Conservation (phyloP, 164 flowering plant genomes). For the Tetracentron sinense region DNA sequence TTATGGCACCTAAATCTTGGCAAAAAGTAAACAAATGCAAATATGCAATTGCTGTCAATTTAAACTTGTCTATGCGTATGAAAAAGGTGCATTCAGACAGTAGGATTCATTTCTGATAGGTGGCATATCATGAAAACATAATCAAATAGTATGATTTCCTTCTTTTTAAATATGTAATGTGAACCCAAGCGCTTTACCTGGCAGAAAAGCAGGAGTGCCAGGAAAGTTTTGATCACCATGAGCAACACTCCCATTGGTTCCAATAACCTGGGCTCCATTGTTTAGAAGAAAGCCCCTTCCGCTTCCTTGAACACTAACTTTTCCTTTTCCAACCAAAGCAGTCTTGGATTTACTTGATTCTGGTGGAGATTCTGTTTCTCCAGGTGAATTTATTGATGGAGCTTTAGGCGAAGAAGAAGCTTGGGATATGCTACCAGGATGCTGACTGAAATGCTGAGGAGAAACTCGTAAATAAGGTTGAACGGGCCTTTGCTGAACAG, state of each 20-base stretch:
- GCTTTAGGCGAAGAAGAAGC: conserved; percentile 50
- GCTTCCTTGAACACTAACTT: conserved; percentile 46
- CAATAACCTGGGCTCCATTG: conserved; percentile 70
- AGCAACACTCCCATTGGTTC: conserved; percentile 57
- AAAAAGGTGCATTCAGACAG: too few species aligned
- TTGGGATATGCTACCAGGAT: conserved; percentile 43
- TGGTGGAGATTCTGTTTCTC: conserved; percentile 46
- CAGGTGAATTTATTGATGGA: conserved; percentile 36
- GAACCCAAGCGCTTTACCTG: conserved; percentile 42
- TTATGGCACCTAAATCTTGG: neutral
- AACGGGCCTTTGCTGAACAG: conserved; percentile 34
- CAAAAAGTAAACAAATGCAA: too few species aligned
- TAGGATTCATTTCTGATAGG: too few species aligned
- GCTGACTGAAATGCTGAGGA: conserved; percentile 49
- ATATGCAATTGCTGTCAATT: too few species aligned
- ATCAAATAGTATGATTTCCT: too few species aligned
- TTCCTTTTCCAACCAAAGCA: conserved; percentile 61
- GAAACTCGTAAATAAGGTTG: conserved; percentile 42
- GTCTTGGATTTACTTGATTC: conserved; percentile 54
- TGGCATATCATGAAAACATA: too few species aligned
- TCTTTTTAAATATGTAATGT: neutral
- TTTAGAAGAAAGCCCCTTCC: conserved; percentile 70
- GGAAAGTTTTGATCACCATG: conserved; percentile 84
- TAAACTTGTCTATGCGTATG: too few species aligned
- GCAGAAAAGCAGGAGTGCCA: conserved; percentile 65